Conservation (phyloP, 1,284 basidiomycete genomes). For the Rhodotorula sp. region DNA sequence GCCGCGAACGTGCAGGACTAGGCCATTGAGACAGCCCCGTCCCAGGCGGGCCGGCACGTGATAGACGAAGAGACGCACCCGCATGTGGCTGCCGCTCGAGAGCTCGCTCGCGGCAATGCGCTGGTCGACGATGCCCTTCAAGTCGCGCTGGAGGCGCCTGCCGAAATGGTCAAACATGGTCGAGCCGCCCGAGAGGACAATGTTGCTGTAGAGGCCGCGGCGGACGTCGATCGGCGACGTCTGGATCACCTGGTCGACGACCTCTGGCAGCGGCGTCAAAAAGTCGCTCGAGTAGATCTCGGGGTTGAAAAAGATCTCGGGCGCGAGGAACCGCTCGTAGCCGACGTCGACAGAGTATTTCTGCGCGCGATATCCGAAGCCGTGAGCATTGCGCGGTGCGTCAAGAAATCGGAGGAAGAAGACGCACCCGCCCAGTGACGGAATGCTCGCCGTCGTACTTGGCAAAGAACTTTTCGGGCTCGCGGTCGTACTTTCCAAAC, state of each 20-base stretch:
- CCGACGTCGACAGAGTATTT: conserved; percentile 92
- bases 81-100: conserved; percentile 70
- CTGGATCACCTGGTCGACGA: conserved; percentile 96
- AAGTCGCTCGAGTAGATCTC: conserved; percentile 99
- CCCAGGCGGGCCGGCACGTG: neutral
- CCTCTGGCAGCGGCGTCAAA: conserved; percentile 91
- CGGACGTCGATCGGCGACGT: conserved; percentile 94
- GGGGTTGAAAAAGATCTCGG: conserved; percentile 99
- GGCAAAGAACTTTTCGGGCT: conserved; percentile 95
- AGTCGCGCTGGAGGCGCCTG: conserved; percentile 88
- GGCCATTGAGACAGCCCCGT: neutral
- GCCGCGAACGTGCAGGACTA: neutral
- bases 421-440: conserved; percentile 83
- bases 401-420: neutral
- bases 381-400: neutral
- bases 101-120: conserved; percentile 76
- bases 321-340: conserved; percentile 98
- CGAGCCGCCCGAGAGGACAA: conserved; percentile 90
- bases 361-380: conserved; percentile 53
- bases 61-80: neutral
- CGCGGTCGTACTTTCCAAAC: conserved; percentile 95
- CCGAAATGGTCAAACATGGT: conserved; percentile 99
- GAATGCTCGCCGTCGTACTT: conserved; percentile 90
- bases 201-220: conserved; percentile 94
- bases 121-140: conserved; percentile 90